Conservation (phyloP, 2,329 filamentous ascomycete species). For the Phaeosphaeria sp. region DNA sequence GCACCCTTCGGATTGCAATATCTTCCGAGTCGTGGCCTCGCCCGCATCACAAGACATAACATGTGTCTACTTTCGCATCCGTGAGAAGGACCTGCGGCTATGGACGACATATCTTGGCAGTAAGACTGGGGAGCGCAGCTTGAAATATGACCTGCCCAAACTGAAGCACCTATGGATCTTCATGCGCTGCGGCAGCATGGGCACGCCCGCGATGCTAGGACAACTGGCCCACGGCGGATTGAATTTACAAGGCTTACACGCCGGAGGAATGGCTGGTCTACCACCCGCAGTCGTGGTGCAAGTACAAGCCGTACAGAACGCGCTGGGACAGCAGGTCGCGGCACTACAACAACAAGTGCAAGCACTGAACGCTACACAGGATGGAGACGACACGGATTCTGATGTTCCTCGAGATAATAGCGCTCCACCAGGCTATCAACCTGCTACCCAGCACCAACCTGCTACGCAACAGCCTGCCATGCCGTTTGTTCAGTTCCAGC, state of each 20-base stretch:
- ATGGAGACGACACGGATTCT: not conserved
- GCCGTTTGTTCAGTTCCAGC: conserved; percentile 31
- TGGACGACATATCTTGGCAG: conserved; percentile 48
- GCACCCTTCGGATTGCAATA: conserved; percentile 49
- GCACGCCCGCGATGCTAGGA: conserved; percentile 16
- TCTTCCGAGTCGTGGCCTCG: conserved; percentile 46
- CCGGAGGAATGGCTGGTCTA: conserved; percentile 5
- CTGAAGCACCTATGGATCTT: conserved; percentile 47
- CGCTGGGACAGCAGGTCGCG: conserved; percentile 34
- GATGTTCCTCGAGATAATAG: not conserved
- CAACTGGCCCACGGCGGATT: conserved; percentile 12
- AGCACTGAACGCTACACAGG: not conserved
- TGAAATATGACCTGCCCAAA: conserved; percentile 43
- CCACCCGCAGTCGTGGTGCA: conserved; percentile 28
- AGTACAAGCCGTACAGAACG: conserved; percentile 32
- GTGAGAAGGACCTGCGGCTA: conserved; percentile 45
- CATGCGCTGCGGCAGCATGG: conserved; percentile 34
- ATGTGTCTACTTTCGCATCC: conserved; percentile 44
- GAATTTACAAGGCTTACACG: conserved; percentile 5
- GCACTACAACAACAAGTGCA: conserved; percentile 31
- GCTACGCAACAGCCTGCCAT: conserved; percentile 24
- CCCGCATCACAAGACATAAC: conserved; percentile 35
- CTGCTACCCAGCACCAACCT: conserved; percentile 19
- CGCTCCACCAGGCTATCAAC: conserved; percentile 4
- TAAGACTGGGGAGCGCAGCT: conserved; percentile 33